Conservation (phyloP, 257 asterid species). For the Sherardia arvensis region DNA sequence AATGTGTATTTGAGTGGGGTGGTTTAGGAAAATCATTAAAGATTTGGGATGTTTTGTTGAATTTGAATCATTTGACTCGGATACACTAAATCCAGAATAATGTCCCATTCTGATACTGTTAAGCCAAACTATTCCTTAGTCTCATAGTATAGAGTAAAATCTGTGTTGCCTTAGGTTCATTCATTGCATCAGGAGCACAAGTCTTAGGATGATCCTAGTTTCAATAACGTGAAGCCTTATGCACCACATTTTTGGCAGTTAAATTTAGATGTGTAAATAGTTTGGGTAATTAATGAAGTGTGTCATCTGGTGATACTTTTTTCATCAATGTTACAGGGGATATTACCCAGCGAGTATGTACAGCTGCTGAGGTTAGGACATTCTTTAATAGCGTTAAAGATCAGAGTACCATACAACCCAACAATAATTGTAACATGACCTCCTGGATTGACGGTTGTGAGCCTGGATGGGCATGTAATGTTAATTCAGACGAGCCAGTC, state of each 20-base stretch:
- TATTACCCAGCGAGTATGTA: constrained; percentile 51
- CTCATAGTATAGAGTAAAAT: not conserved
- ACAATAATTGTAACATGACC: constrained; percentile 66
- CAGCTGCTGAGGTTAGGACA: constrained; percentile 59
- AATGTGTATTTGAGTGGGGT: not conserved
- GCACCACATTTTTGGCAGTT: not conserved
- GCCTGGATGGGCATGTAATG: constrained; percentile 86
- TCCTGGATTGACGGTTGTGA: constrained; percentile 72
- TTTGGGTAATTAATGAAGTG: not conserved
- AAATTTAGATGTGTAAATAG: not conserved
- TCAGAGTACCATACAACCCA: constrained; percentile 37
- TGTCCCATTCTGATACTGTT: not conserved
- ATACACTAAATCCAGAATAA: not conserved
- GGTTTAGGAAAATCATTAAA: not conserved
- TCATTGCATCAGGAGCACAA: not conserved
- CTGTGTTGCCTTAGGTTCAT: not conserved
- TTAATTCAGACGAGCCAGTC: constrained; percentile 26
- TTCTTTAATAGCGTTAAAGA: constrained; percentile 40
- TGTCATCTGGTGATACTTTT: not conserved
- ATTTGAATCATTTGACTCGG: not conserved
- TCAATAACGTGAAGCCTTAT: not conserved
- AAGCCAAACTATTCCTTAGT: not conserved
- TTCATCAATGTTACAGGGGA: constrained; percentile 26
- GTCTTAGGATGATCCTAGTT: not conserved
- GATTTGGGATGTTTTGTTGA: not conserved